Base-by-base conservation (phyloP, 1,284 basidiomycete genomes). In the Tranzscheliella williamsii region DNA sequence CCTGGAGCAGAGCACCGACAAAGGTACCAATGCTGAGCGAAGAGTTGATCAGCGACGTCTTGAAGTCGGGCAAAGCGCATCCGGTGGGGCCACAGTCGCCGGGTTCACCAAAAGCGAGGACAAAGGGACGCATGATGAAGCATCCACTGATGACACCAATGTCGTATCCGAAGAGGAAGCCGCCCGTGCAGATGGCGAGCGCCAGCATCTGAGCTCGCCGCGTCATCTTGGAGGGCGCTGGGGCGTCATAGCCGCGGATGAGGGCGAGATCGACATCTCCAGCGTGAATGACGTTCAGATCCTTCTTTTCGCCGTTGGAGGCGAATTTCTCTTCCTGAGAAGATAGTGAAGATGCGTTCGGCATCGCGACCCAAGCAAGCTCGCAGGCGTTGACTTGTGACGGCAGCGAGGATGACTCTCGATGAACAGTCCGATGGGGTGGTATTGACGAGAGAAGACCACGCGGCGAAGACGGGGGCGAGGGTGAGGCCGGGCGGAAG, bases 21-120 rank as follows among this genome's bases (percentile, higher is more conserved):
- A 89, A 88, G 23, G 85, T 88, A 41, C 87, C 87, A 16, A 84
- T 85, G 7, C 84, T 85, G 38, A 89, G 83, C 51, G 87, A 87
- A 33, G 86, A 86, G 34, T 85, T 84, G 64, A 87, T 82, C 45
- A 88, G 80, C 7, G 85, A 86, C 64, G 84, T 81, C 52, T 83
- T 78, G 21, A 81, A n/a, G 36, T 67, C 32, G 8, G 67, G 54
- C 5, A 69, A 51, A 5, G 40, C 16, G 22, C 52, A 69, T 21
- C 47, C 48, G 13, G 41, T 18, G 12, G 46, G 24, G n/a, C 39
- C 44, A 45, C 50, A 60, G 41, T 43, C 45, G 12, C 38, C 31
- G 4, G 51, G 35, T 21, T 38, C 30, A 13, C 67, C 68, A 17
- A 70, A 62, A 26, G 48, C 52, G 4, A 44, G 34, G 15, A 66